A percentile compares a stretch with the other conserved stretches of the same genome.
These are phyloP conservation scores for Acanthamoeba sp. DNA, from an alignment of 208 protist species.

Conservation along the genomic window DNA sequence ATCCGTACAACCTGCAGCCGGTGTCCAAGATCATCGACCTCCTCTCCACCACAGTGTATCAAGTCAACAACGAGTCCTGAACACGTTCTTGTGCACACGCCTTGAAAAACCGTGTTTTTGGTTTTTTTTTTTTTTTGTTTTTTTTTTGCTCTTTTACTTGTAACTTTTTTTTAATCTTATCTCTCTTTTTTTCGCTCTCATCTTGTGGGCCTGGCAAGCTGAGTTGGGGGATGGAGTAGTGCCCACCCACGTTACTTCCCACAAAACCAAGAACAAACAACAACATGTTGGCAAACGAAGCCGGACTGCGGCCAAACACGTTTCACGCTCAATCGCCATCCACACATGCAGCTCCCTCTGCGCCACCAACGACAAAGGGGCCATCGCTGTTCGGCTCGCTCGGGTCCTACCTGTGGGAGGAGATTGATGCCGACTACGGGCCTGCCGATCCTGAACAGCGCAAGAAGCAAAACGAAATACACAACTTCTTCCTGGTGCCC, in stretches of 20 bases:
- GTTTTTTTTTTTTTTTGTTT: no score
- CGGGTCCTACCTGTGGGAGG: slow-evolving; percentile 52
- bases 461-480: slow-evolving; percentile 71
- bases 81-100: no score
- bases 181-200: no score
- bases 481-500: slow-evolving; percentile 70
- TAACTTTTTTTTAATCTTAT: no score
- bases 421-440: slow-evolving; percentile 58
- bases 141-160: no score
- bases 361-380: not conserved
- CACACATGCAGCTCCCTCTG: no score
- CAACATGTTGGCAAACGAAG: not conserved
- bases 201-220: no score
- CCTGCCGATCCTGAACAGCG: slow-evolving; percentile 14
- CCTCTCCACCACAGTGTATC: slow-evolving; percentile 5
- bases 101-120: no score
- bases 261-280: not conserved
- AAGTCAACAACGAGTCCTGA: not conserved
- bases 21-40: slow-evolving; percentile 40
- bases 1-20: slow-evolving; percentile 42
- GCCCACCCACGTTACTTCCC: not conserved
- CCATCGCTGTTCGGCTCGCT: not conserved
- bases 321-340: no score
- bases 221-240: no score
- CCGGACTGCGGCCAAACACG: not conserved